A percentile compares a stretch with the other conserved stretches of the same genome.
Conservation (phyloP, 352 stramenopile species). For the Phytopythium litorale region DNA sequence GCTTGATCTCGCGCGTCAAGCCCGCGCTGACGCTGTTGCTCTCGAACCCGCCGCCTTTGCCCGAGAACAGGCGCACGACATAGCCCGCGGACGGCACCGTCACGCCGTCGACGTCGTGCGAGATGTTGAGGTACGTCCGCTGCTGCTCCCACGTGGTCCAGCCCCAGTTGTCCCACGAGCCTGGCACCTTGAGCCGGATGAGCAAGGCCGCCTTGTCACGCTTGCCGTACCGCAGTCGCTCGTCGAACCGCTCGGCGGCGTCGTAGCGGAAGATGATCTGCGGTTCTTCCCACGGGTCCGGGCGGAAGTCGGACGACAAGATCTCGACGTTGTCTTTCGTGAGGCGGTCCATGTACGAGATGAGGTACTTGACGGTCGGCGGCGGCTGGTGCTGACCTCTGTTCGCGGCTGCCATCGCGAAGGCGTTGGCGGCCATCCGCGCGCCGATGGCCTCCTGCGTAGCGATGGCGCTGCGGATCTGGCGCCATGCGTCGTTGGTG, state of each 20-base stretch:
- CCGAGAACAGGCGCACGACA: conserved; percentile 46
- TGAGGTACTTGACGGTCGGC: conserved; percentile 39
- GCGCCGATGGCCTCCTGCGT: conserved; percentile 4
- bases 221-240: conserved; percentile 44
- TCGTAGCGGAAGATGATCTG: conserved; percentile 54
- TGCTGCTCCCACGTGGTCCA: conserved; percentile 41
- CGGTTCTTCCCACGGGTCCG: conserved; percentile 45
- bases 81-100: conserved; percentile 34
- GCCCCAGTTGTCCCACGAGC: conserved; percentile 40
- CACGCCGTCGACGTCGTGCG: conserved; percentile 23
- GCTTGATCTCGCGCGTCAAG: conserved; percentile 41
- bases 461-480: conserved; percentile 30
- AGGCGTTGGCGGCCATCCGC: conserved; percentile 7
- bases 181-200: conserved; percentile 33
- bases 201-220: conserved; percentile 49
- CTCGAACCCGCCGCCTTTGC: conserved; percentile 24
- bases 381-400: background rate
- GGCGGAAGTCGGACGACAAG: conserved; percentile 24
- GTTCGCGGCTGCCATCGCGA: conserved; percentile 10
- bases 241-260: conserved; percentile 44
- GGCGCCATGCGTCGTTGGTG: conserved; percentile 31
- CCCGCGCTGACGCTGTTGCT: conserved; percentile 15
- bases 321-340: conserved; percentile 41
- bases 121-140: conserved; percentile 35
- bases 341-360: conserved; percentile 50